Evolutionary conservation across 768 basidiomycete species (phyloP), one percentile per base, ranked within the genome.

Genomic region (Coprinopsis sp.): DNA sequence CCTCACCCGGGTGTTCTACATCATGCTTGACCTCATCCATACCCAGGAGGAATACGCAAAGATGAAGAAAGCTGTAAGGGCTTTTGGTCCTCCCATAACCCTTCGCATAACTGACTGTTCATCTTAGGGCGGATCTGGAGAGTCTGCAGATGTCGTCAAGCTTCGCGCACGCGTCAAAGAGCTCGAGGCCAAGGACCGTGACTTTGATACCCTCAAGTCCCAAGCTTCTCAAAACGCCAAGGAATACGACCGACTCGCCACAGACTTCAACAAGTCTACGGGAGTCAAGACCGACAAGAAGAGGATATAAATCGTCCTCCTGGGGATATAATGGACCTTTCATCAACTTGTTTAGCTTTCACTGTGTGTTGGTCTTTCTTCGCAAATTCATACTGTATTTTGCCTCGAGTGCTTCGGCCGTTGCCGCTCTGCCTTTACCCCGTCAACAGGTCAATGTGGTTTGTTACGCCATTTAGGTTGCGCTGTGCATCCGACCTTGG

Each of bases 1-100:
- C 55, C 81, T 97, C 54, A 87, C 93, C 2, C 84, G 94, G 57
- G 89, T 87, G 3, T 97, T 97, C 72, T 84, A 85, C 63, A 88
- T 98, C 63, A 79, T 88, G 37, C 81, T 93, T 58, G 91, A 97
- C 62, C 82, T 96, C 54, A 84, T 97, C 52, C 83, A 90, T 54
- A 79, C 84, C 1, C 91, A 95, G 64, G 93, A 94, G 55, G 82
- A 91, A 57, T 89, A 89, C 59, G 82, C 81, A 16, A 84, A 87
- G 57, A 63, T 97, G 50, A 92, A 94, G 73, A 76, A 82, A 55
- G 65, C 70, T 51, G 78, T 69, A 33, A 31, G 63, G 59, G 23
- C 23, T 33, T 11, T 18, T 33, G 18, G 6, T 41, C 4, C 25
- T 37, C 30, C 21, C 21, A 12, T 19, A 4, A n/a, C 23, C 37